Conservation (phyloP, 768 basidiomycete genomes). For the Auricularia sp. region DNA sequence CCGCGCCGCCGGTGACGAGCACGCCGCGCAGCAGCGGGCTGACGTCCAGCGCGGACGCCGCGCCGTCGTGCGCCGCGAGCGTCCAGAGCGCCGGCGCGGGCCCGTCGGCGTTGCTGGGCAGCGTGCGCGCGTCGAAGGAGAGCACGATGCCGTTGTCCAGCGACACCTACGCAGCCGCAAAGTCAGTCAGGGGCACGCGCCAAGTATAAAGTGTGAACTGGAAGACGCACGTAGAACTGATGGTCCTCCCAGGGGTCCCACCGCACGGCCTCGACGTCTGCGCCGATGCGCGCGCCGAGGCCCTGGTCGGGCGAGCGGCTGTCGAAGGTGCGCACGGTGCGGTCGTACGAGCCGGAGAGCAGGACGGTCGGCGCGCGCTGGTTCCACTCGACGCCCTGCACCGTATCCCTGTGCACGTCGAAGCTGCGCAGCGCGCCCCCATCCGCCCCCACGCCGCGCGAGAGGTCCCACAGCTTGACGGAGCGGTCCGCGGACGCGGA, state of each 20-base stretch:
- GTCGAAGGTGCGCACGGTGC: conserved; percentile 92
- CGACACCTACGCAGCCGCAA: conserved; percentile 50
- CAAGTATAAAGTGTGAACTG: neutral
- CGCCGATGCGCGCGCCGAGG: conserved; percentile 75
- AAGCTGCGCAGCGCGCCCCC: conserved; percentile 13
- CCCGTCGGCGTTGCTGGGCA: conserved; percentile 55
- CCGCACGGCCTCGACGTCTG: conserved; percentile 85
- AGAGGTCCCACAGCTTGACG: conserved; percentile 96
- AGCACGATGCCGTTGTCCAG: conserved; percentile 91
- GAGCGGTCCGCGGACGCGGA: conserved; percentile 90
- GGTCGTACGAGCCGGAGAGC: conserved; percentile 88
- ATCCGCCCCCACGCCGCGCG: conserved; percentile 42
- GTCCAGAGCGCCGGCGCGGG: conserved; percentile 75
- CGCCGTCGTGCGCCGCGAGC: conserved; percentile 85
- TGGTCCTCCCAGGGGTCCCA: conserved; percentile 95
- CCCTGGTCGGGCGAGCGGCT: conserved; percentile 71
- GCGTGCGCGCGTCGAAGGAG: conserved; percentile 80
- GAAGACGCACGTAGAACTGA: conserved; percentile 65
- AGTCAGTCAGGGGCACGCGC: neutral
- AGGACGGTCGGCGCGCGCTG: conserved; percentile 77
- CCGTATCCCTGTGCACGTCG: conserved; percentile 70
- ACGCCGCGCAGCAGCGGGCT: conserved; percentile 86
- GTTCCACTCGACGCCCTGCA: conserved; percentile 96
- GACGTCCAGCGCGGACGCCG: conserved; percentile 80
- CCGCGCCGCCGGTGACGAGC: conserved; percentile 86